Conservation (phyloP, 169 alveolate genomes). For the Eimeria acervulina region DNA sequence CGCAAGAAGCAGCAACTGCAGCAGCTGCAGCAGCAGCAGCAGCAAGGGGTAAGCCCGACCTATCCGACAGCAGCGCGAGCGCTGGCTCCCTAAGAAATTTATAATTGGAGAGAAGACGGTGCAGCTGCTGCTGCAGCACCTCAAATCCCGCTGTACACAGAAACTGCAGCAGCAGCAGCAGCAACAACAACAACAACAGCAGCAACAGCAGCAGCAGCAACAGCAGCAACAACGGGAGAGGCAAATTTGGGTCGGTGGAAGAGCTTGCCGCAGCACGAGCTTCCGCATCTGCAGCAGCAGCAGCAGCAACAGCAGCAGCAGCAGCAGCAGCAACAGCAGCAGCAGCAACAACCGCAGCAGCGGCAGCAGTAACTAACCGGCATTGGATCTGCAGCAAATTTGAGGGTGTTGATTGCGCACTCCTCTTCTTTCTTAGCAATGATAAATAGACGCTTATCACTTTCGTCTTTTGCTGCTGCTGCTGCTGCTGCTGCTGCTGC, state of each 20-base stretch:
- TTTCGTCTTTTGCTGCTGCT: conserved; percentile 1
- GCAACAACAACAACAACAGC: conserved; percentile 5
- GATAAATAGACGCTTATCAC: neutral
- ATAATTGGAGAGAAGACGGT: neutral
- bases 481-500: conserved; percentile 54
- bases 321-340: conserved; percentile 13
- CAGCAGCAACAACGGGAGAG: neutral
- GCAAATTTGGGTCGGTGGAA: neutral
- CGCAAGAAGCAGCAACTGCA: neutral
- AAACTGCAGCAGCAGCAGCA: conserved; percentile 74
- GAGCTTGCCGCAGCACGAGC: neutral
- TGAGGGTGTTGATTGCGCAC: neutral
- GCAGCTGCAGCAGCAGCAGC: conserved; percentile 35
- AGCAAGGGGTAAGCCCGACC: neutral
- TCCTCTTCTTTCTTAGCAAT: neutral
- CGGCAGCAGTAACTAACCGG: conserved; percentile 57
- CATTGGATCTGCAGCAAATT: conserved; percentile 41
- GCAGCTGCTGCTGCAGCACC: conserved; percentile 64
- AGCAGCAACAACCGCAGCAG: conserved; percentile 7
- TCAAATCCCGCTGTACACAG: conserved; percentile 8
- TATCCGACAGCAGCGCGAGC: neutral
- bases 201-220: conserved; percentile 34
- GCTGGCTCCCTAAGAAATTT: neutral
- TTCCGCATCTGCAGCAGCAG: too few species aligned
- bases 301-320: conserved; percentile 15